Base-by-base conservation (phyloP, 345 rosid genomes). In the Salix brachista region DNA sequence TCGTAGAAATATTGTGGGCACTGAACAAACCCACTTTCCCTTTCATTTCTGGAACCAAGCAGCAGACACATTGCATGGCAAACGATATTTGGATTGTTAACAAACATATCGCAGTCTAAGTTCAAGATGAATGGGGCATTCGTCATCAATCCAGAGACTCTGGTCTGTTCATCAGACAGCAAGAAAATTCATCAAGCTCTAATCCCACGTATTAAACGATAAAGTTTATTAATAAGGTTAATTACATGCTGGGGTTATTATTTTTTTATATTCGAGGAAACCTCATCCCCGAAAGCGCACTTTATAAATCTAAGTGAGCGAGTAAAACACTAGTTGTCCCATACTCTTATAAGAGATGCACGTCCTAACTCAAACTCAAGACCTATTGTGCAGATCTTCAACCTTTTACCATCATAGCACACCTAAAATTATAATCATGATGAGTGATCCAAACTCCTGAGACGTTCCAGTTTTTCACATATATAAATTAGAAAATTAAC, bases 71-170 rank as follows among this genome's bases (percentile, higher is more conserved):
- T 83, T 21, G 96, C 91, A 46, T 83, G 88, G 16, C 70, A 67
- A 70, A 89, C 69, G 62, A 86, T 80, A 14, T 85, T 70, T 4
- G 94, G 87, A 76, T 90, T 88, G 74, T 90, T 87, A 1, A 25
- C 91, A 65, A 66, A 91, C 92, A 89, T 91, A 69, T 92, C 96
- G 25, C 96, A 94, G 72, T 94, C 97, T 23, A 94, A 87, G 75
- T 92, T 94, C 60, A 92, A 73, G 88, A 92, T 89, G 85, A 82
- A 84, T 0, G 96, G 92, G 3, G 98, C 92, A 70, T 92, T 92
- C 12, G 92, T 89, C 87, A 90, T 82, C 80, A 89, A 25, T 23
- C 96, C 97, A 1, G 97, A 94, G 1, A 90, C 92, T 71, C 96
- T 78, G 12, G 80, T 87, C 92, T 89, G 84, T 37, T 72, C 67